Evolutionary conservation across 345 rosid species (phyloP).

Genomic region (Rubroshorea leprosula): DNA sequence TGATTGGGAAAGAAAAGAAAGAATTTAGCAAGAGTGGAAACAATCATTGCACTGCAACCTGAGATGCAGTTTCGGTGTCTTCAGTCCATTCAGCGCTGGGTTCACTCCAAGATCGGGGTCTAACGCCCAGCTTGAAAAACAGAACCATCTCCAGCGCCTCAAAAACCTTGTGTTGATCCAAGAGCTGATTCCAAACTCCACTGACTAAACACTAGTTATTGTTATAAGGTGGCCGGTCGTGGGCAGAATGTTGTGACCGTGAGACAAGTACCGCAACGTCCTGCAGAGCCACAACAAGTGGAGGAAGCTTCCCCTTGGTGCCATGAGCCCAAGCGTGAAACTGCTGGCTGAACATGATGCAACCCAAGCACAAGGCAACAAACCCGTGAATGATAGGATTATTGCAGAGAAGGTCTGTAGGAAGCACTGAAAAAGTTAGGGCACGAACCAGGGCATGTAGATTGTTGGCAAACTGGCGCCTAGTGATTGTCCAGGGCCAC

Average conservation of each 20-base stretch:
- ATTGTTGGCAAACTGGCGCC: constrained; percentile 82
- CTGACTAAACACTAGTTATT: constrained; percentile 87
- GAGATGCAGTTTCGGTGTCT: constrained; percentile 29
- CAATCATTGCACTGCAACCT: constrained; percentile 17
- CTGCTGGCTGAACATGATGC: constrained; percentile 89
- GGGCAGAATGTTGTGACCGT: constrained; percentile 54
- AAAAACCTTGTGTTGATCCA: constrained; percentile 59
- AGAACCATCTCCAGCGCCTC: constrained; percentile 73
- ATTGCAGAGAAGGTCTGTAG: constrained; percentile 42
- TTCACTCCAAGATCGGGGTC: constrained; percentile 83
- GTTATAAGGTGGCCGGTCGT: constrained; percentile 77
- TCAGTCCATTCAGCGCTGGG: constrained; percentile 65
- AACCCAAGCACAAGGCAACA: constrained; percentile 50
- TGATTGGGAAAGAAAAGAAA: not conserved
- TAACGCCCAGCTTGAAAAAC: constrained; percentile 47
- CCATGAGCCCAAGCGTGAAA: constrained; percentile 96
- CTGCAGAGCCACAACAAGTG: constrained; percentile 56
- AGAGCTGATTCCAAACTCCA: constrained; percentile 66
- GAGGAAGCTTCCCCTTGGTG: constrained; percentile 79
- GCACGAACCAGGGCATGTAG: constrained; percentile 62
- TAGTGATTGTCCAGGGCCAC: constrained; percentile 89
- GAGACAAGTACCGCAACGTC: constrained; percentile 71
- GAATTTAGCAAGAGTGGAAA: not conserved
- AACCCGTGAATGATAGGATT: constrained; percentile 52
- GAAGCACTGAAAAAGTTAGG: constrained; percentile 51